Evolutionary conservation across 1,139 yeast genomes (phyloP).

Genomic region (Geotrichum carabidarum): DNA sequence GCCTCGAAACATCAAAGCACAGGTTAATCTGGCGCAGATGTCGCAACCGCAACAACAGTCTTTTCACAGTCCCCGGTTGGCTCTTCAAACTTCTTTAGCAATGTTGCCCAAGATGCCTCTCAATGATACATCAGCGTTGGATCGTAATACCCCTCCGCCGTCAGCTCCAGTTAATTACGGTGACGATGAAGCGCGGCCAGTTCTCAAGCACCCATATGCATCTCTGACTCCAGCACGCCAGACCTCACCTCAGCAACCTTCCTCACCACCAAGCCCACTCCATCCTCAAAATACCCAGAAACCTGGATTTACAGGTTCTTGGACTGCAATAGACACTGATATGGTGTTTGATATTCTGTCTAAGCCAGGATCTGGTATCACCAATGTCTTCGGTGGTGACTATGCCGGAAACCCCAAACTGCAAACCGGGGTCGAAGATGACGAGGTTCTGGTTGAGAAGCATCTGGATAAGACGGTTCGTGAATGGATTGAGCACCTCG

Average conservation of each 20-base stretch:
- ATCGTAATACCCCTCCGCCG: slow-evolving; percentile 9
- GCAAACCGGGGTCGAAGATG: not conserved
- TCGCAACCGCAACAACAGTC: slow-evolving; percentile 1
- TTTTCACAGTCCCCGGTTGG: not conserved
- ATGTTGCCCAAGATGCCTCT: slow-evolving; percentile 3
- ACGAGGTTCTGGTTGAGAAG: slow-evolving; percentile 23
- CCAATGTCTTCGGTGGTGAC: not conserved
- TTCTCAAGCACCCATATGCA: not conserved
- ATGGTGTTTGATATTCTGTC: slow-evolving; percentile 38
- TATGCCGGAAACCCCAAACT: too few relatives aligned
- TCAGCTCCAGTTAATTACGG: not conserved
- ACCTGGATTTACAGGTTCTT: slow-evolving; percentile 11
- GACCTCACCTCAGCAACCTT: not conserved
- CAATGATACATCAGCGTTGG: not conserved
- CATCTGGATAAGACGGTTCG: slow-evolving; percentile 65
- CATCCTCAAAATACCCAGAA: not conserved
- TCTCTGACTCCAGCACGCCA: slow-evolving; percentile 9
- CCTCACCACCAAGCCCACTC: slow-evolving; percentile 1
- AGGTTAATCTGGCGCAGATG: not conserved
- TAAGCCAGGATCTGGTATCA: not conserved
- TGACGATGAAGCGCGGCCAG: not conserved
- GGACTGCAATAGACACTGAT: slow-evolving; percentile 33
- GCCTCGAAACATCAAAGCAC: not conserved
- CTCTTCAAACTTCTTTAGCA: not conserved
- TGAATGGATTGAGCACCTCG: slow-evolving; percentile 59